phyloP scores from a whole-genome alignment of 495 filamentous ascomycete species.

The Durotheca rogersii region DNA sequence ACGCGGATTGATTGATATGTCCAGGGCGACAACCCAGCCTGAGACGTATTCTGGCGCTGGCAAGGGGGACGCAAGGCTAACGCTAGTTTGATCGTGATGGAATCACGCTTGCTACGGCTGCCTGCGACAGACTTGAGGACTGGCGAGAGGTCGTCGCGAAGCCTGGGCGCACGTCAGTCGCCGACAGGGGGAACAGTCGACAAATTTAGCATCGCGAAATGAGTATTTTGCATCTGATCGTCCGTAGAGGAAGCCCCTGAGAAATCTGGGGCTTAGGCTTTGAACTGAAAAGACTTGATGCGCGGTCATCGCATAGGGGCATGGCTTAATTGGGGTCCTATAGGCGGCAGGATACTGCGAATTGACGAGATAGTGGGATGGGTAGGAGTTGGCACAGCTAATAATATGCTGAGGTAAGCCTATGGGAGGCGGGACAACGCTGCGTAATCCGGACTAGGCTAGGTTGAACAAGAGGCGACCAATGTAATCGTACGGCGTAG shows the following conservation, averaged over 20 bases:
- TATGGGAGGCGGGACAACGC: constrained; percentile 3
- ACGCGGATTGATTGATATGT: background rate
- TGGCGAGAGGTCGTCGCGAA: background rate
- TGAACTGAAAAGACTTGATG: background rate
- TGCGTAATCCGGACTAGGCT: constrained; percentile 3
- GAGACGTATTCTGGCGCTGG: background rate
- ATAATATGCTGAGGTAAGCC: constrained; percentile 12
- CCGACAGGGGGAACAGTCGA: background rate
- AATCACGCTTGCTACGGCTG: no score
- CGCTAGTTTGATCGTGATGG: background rate
- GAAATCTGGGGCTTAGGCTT: background rate
- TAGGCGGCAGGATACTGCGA: constrained; percentile 6
- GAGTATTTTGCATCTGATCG: background rate
- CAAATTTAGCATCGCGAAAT: background rate
- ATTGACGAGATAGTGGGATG: background rate
- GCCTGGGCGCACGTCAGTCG: background rate
- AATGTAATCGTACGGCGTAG: constrained; percentile 4
- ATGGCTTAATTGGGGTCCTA: constrained; percentile 8
- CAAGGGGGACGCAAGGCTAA: background rate
- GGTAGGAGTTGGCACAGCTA: constrained; percentile 10
- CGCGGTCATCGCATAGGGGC: background rate
- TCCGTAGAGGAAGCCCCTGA: background rate
- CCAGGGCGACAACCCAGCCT: background rate
- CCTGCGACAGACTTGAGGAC: background rate
- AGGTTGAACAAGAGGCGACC: constrained; percentile 11